phyloP scores from a whole-genome alignment of 2,329 filamentous ascomycete species.

The Diplodia intermedia region DNA sequence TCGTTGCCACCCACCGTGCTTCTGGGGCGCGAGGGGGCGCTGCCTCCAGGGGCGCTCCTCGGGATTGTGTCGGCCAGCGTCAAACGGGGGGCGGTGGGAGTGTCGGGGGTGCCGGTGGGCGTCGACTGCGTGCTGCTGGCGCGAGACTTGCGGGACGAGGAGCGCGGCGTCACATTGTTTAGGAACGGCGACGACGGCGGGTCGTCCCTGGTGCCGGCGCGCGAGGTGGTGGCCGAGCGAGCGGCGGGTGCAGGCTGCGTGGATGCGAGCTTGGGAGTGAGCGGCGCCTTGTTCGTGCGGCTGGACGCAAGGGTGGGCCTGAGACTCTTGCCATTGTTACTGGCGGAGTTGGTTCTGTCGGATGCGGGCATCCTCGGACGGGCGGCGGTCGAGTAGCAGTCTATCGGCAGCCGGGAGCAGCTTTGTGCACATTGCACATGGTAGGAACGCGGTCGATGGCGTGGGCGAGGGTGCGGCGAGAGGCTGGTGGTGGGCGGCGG shows the following conservation, averaged over 20 bases:
- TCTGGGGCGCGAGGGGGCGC: constrained; percentile 42
- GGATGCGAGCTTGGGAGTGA: constrained; percentile 66
- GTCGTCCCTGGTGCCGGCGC: constrained; percentile 52
- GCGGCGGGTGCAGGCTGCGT: constrained; percentile 40
- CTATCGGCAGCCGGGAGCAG: constrained; percentile 28
- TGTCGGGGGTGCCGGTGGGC: constrained; percentile 66
- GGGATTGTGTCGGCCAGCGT: constrained; percentile 30
- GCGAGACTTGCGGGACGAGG: constrained; percentile 74
- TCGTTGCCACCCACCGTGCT: constrained; percentile 45
- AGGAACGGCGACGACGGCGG: constrained; percentile 64
- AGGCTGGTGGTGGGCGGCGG: background rate
- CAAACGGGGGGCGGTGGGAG: constrained; percentile 35
- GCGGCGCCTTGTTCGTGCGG: constrained; percentile 61
- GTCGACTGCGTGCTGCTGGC: constrained; percentile 73
- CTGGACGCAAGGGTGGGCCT: constrained; percentile 73
- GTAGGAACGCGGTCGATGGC: constrained; percentile 6
- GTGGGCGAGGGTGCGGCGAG: background rate
- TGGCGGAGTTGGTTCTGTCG: constrained; percentile 51
- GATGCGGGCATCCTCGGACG: constrained; percentile 42
- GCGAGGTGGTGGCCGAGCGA: constrained; percentile 36
- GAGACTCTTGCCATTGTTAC: constrained; percentile 64
- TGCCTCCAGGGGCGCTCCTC: constrained; percentile 25
- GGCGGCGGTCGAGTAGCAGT: constrained; percentile 26
- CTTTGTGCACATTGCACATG: constrained; percentile 33
- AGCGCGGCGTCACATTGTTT: constrained; percentile 79